Base-by-base conservation (phyloP, 345 rosid genomes). In the Noccaea caerulescens region DNA sequence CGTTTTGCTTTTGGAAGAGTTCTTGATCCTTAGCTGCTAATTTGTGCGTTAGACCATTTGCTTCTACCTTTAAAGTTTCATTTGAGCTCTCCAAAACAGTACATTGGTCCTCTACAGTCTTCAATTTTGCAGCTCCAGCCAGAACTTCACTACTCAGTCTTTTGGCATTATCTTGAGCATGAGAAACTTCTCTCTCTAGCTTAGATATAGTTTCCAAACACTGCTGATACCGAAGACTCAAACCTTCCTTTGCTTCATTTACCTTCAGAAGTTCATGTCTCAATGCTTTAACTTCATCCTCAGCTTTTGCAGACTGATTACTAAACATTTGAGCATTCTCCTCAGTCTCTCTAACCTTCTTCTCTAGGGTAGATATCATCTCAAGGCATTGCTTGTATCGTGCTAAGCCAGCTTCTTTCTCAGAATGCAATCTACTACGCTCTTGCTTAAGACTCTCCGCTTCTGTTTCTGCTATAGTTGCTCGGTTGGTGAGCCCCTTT, bases 21-120 rank as follows among this genome's bases (percentile, higher is more conserved):
- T 91, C 84, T 69, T 78, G 77, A 78, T 93, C 96, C 79, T 91
- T 91, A 37, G 56, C 64, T 12, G 85, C 83, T 73, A 91, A 77
- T 77, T 77, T 83, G 67, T 80, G 81, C 7, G 85, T 77, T 65
- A 88, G 72, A 77, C 72, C 74, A 53, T 88, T 86, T 58, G 95
- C 83, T 79, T 89, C 88, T n/a, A 68, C 55, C 79, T 84, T 88
- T 76, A 94, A 80, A 68, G 82, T 76, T 53, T 80, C 84, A 78
- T 91, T 91, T 34, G 89, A 84, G 56, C 56, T 81, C 81, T 87
- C 89, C 80, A 91, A 72, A 62, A 81, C 56, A 81, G 62, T 70
- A 71, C 84, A 77, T 52, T 75, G 87, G 38, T 88, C 92, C 63
- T 77, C 90, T 12, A 77, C 81, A 62, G 75, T 78, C 83, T 84